A percentile compares a stretch with the other conserved stretches of the same genome.
These are phyloP conservation scores for Tephrocybe sp. DNA, from an alignment of 768 basidiomycete genomes.

Conservation along the genomic window DNA sequence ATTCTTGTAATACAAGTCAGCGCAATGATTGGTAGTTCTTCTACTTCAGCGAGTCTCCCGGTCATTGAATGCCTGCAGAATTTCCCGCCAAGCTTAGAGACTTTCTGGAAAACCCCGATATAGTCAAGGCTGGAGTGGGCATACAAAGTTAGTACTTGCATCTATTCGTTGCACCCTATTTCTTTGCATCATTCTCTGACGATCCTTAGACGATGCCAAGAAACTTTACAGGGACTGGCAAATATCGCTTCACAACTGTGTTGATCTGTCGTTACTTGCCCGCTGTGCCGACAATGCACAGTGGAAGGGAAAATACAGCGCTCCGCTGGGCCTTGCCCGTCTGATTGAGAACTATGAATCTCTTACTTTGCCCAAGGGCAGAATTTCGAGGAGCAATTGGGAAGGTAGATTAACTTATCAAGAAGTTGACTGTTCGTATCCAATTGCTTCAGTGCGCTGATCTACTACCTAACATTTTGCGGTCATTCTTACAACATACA, in stretches of 20 bases:
- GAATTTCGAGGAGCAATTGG: slow-evolving; percentile 69
- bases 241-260: slow-evolving; percentile 47
- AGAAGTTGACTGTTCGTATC: slow-evolving; percentile 65
- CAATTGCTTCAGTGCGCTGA: too few species aligned
- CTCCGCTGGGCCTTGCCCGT: slow-evolving; percentile 59
- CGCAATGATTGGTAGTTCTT: slow-evolving; percentile 46
- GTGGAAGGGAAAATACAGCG: slow-evolving; percentile 72
- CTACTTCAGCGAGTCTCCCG: slow-evolving; percentile 4
- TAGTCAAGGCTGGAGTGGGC: slow-evolving; percentile 68
- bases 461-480: too few species aligned
- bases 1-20: slow-evolving; percentile 67
- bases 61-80: slow-evolving; percentile 27
- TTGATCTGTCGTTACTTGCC: slow-evolving; percentile 71
- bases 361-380: slow-evolving; percentile 54
- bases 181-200: slow-evolving; percentile 8
- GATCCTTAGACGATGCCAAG: slow-evolving; percentile 54
- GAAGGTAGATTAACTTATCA: slow-evolving; percentile 40
- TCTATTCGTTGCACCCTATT: slow-evolving; percentile 9
- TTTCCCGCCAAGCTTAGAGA: slow-evolving; percentile 50
- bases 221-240: slow-evolving; percentile 57
- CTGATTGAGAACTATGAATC: slow-evolving; percentile 62
- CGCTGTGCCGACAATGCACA: slow-evolving; percentile 64
- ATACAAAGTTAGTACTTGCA: slow-evolving; percentile 55
- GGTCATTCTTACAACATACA: slow-evolving; percentile 2
- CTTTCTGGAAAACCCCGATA: slow-evolving; percentile 50